Evolutionary conservation across 2,329 filamentous ascomycete species (phyloP), one percentile per base, ranked within the genome.

Genomic region (Herpomyces periplanetae): DNA sequence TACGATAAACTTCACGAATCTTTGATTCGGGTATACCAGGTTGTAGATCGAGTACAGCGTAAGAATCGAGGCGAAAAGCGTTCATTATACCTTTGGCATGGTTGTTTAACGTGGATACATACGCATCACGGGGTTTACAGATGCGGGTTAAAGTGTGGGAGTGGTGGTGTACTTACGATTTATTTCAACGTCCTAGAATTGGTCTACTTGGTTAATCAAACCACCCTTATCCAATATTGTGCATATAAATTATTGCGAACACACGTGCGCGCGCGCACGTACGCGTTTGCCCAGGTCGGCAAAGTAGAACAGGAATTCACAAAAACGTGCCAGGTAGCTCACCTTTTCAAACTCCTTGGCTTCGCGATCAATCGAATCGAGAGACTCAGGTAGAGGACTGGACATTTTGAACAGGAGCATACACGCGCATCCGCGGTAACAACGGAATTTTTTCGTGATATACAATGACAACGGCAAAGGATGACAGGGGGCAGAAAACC

Each of bases 21-120:
- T 91, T 80, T 23, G 68, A 73, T 30, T 91, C 75, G 21, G 80
- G 58, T 9, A 91, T 69, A 34, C 80, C 80, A 3, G 80, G 80
- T 37, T 87, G 71, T 17, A 96, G 63, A 38, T 84, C 80, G 17
- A 96, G 60, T 18, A 96, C 69, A 19, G 75, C 68, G 38, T 96
- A 96, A 29, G 60, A 66, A 25, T 19, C 8, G 25, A 8, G 13
- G 13, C 13, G 11, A 17, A 11, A 11, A 11, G 14, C 18, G 18
- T 17, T 15, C 16, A 5, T 20, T 19, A 11, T 13, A 13, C 8
- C 9, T 13, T 19, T 13, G 17, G 5, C 3, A 18, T 14, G 5
- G 20, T 8, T 11, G 16, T 8, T 8, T 11, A 3, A n/a, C n/a
- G 15, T 17, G 17, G 4, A 17, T 31, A 19, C n/a, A n/a, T n/a